Evolutionary conservation across 352 stramenopile genomes (phyloP), one percentile per base, ranked within the genome.

Genomic region (Pythium pectinolyticum): DNA sequence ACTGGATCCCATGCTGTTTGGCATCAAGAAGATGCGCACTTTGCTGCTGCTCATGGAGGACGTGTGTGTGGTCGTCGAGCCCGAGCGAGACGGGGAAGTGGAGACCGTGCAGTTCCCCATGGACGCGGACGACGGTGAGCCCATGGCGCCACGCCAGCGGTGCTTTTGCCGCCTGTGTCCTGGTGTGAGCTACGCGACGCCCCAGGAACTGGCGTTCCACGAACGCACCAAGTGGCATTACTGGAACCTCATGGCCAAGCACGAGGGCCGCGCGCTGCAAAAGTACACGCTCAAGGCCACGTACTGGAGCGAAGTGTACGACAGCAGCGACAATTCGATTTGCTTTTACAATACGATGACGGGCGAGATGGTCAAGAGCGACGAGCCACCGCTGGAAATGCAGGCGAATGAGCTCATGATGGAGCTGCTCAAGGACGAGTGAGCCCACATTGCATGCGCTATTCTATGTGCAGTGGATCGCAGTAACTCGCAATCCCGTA

Each of bases 21-120:
- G 82, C 0, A 75, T 94, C 59, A 92, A 94, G 75, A 92, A 94
- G 67, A 69, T 94, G 67, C 74, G 80, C 15, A 89, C 75, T 6
- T 52, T 90, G 27, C 62, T 90, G 2, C 59, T 72, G 39, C 41
- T 90, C 34, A 70, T 92, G 69, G 67, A 83, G 48, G 77, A 89
- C 43, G 69, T 84, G 19, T 77, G 85, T 45, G 50, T 67, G 24
- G 60, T 92, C 8, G 76, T 85, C 5, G 72, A 70, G 22, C 81
- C 81, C 3, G 40, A 75, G 50, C 66, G 47, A 35, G 75, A 86
- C 45, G 76, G 64, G 11, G 81, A 92, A 19, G 52, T 80, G 28
- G 81, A 92, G 52, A 86, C 74, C 15, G 77, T 92, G 46, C 77
- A 87, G 67, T 75, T 90, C 17, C 75, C 76, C 11, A 61, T 73